phyloP scores from a whole-genome alignment of 257 asterid species.

The Striga asiatica region DNA sequence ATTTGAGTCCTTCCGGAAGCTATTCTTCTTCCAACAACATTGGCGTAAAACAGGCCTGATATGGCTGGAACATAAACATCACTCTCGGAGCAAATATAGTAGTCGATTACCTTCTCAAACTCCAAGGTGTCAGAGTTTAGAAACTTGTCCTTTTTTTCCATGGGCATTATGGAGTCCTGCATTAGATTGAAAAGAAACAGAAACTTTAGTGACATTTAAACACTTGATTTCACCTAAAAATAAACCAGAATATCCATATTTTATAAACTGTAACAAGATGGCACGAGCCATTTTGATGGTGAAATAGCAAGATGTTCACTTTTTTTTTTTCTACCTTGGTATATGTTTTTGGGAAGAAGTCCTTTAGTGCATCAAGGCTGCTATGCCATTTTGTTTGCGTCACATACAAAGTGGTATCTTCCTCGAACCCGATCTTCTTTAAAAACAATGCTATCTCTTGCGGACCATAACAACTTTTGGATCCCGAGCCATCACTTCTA shows the following conservation, averaged over 20 bases:
- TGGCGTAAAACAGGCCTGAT: conserved; percentile 69
- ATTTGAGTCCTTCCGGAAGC: conserved; percentile 57
- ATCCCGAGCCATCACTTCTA: conserved; percentile 34
- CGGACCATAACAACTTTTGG: conserved; percentile 75
- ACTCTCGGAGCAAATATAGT: conserved; percentile 36
- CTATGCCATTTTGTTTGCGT: conserved; percentile 81
- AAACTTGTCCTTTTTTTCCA: conserved; percentile 36
- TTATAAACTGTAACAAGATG: not conserved
- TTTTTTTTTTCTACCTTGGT: conserved; percentile 60
- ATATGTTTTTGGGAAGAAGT: conserved; percentile 67
- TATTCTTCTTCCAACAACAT: conserved; percentile 75
- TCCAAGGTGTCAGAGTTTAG: conserved; percentile 30
- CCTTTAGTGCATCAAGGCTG: conserved; percentile 65
- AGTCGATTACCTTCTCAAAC: conserved; percentile 38
- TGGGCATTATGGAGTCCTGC: conserved; percentile 68
- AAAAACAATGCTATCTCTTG: conserved; percentile 62
- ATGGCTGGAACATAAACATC: conserved; percentile 56
- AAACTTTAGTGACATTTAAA: not conserved
- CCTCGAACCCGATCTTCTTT: conserved; percentile 61
- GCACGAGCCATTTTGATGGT: not conserved
- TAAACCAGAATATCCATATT: not conserved
- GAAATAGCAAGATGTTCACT: not conserved
- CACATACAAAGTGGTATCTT: conserved; percentile 65
- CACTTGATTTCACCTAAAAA: not conserved
- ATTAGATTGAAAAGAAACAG: conserved; percentile 14